Percentiles rank a stretch among this genome's conserved stretches.
These are phyloP conservation scores for Colletotrichum lentis DNA, from an alignment of 2,329 filamentous ascomycete species.

Conservation along the genomic window DNA sequence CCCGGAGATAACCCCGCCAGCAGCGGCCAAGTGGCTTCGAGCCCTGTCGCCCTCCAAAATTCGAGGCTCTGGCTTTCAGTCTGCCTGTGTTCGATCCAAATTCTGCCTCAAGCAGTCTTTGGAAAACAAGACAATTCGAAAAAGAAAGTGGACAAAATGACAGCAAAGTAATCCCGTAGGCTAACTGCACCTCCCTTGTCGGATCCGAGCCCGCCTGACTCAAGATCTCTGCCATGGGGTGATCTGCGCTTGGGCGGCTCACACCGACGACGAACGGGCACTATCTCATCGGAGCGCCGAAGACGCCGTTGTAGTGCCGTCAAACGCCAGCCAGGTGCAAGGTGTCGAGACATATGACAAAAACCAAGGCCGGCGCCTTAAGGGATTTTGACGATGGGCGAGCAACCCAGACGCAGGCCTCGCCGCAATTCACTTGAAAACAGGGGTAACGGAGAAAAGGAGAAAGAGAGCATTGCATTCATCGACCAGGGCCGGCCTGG, in stretches of 20 bases:
- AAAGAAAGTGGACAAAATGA: background rate
- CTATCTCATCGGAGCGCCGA: background rate
- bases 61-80: background rate
- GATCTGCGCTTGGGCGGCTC: background rate
- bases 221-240: background rate
- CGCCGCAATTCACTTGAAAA: background rate
- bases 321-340: background rate
- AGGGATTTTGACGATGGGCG: background rate
- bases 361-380: background rate
- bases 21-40: too few species aligned
- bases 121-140: background rate
- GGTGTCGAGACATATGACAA: background rate
- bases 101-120: background rate
- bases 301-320: constrained; percentile 1
- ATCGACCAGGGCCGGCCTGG: background rate
- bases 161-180: background rate
- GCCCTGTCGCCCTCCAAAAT: background rate
- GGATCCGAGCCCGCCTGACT: constrained; percentile 9
- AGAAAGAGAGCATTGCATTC: background rate
- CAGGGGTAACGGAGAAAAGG: background rate
- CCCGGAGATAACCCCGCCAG: background rate
- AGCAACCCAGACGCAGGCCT: background rate
- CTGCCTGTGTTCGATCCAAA: too few species aligned
- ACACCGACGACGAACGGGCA: background rate
- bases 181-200: constrained; percentile 2